Evolutionary conservation across 202 grass and related monocot genomes (phyloP).

Genomic region (Cymbopogon flexuosus): DNA sequence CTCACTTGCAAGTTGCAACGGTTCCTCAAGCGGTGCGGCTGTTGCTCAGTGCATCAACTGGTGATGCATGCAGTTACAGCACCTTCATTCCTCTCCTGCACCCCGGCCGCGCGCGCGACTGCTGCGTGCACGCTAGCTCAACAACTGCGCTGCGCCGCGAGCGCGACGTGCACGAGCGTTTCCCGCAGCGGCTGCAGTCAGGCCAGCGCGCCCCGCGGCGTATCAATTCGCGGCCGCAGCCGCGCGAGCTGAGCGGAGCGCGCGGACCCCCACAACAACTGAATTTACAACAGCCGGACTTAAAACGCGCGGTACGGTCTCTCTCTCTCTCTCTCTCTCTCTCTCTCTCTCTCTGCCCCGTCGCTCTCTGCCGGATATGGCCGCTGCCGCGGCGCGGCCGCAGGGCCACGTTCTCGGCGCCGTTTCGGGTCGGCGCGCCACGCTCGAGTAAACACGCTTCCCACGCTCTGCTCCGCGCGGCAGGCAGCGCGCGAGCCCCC

Average conservation of each 20-base stretch:
- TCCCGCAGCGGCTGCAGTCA: not conserved
- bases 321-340: not conserved
- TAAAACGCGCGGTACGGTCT: not conserved
- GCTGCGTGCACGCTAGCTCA: not conserved
- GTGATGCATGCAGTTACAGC: not conserved
- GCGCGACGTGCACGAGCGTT: constrained; percentile 19
- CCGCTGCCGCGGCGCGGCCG: constrained; percentile 1
- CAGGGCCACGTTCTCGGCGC: constrained; percentile 39
- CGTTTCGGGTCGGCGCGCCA: constrained; percentile 16
- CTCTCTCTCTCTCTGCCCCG: not conserved
- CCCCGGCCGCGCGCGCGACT: not conserved
- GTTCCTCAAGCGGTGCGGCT: not conserved
- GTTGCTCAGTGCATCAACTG: too few species aligned
- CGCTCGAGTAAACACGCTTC: constrained; percentile 15
- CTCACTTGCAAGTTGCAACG: not conserved
- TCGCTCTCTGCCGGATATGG: constrained; percentile 3
- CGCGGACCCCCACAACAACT: not conserved
- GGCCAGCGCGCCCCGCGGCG: not conserved
- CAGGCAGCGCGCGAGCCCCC: not conserved
- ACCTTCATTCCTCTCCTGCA: not conserved
- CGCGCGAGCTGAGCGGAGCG: too few species aligned
- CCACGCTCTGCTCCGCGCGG: not conserved
- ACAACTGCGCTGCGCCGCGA: not conserved
- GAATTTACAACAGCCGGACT: not conserved
- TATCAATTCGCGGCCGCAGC: not conserved